Conservation (phyloP, 1,284 basidiomycete genomes). For the Ustilago shanxiensis region DNA sequence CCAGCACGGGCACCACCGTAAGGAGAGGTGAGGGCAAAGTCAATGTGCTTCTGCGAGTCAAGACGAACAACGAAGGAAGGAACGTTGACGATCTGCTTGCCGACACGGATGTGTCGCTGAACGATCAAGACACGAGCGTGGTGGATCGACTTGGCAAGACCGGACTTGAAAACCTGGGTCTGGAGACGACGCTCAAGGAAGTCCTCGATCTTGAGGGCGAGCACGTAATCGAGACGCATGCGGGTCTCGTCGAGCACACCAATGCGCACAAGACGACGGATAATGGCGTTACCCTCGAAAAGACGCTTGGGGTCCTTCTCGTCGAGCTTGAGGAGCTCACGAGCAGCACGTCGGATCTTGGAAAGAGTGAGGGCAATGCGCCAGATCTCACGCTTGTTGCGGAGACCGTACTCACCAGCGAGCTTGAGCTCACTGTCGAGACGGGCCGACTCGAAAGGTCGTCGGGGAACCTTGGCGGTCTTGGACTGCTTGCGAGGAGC, state of each 20-base stretch:
- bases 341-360: conserved; percentile 99
- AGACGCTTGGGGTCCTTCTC: conserved; percentile 99
- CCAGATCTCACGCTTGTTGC: conserved; percentile 99
- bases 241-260: conserved; percentile 99
- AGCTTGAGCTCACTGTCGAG: conserved; percentile 99
- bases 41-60: conserved; percentile 82
- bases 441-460: conserved; percentile 96
- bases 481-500: conserved; percentile 69
- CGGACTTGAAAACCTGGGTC: conserved; percentile 99
- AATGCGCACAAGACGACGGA: conserved; percentile 98
- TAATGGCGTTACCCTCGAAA: conserved; percentile 99
- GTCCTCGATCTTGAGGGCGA: conserved; percentile 98
- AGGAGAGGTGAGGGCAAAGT: conserved; percentile 96
- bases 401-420: conserved; percentile 99
- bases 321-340: conserved; percentile 99
- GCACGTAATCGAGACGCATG: conserved; percentile 92
- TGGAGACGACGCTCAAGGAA: conserved; percentile 99
- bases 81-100: conserved; percentile 99
- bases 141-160: conserved; percentile 97
- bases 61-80: conserved; percentile 95
- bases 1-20: conserved; percentile 97
- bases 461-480: conserved; percentile 83
- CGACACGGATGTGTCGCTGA: conserved; percentile 97
- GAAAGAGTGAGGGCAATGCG: conserved; percentile 95
- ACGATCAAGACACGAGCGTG: conserved; percentile 98